Base-by-base conservation (phyloP, 768 basidiomycete species). In the Hirschioporus abietinus region DNA sequence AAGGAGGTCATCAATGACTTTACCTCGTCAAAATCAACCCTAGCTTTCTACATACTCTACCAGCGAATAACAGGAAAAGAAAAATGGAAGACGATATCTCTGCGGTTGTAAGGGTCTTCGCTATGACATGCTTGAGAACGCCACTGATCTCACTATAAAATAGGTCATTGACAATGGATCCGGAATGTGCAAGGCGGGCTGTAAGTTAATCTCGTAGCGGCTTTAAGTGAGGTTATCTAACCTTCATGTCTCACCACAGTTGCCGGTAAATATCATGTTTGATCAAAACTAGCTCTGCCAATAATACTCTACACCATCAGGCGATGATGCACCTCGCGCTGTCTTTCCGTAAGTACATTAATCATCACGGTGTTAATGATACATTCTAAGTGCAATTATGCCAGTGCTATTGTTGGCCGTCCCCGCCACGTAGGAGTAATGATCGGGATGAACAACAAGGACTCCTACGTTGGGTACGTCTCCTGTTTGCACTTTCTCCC, bases 391-490 rank as follows among this genome's bases (percentile, higher is more conserved):
- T 15, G 15, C 35, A 36, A 15, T 36, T 7, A 7, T 7, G 7
- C 7, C 15, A 92, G 91, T 65, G 95, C 95, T 27, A 95, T 97
- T 74, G 93, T 96, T 71, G 95, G 95, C 73, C 93, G 95, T 71
- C 92, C 95, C 67, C 91, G 93, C 77, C 94, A 96, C 81, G 89
- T 91, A 74, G 92, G 93, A 83, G 92, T 95, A 70, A 96, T 96
- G 95, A 92, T 96, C 69, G 95, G 95, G 71, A 96, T 96, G 95
- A 92, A 91, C 60, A 90, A 94, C 78, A 96, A 96, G 78, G 95
- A 96, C 77, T 95, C 94, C 71, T 97, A 95, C 75, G 95, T 96
- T 67, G 95, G 93, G 93, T 95, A 75, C 67, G 86, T 57, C 25
- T 69, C n/a, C 52, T 36, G 15, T 36, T 15, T 36, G 35, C 66